These are phyloP conservation scores for Chimonanthus praecox DNA, from an alignment of 164 flowering plant genomes.

Conservation along the genomic window DNA sequence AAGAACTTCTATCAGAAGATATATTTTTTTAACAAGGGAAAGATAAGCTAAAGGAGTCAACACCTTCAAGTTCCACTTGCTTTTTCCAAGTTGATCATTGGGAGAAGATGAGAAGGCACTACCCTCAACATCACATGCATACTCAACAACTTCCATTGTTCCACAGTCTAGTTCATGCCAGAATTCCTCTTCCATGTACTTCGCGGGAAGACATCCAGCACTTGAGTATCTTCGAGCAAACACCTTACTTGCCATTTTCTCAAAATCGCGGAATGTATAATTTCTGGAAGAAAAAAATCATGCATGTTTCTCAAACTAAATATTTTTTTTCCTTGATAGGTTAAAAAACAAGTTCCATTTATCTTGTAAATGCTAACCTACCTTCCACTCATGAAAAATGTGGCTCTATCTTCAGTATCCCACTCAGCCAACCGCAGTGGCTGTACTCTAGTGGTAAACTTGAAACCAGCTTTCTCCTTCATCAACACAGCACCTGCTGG, in stretches of 20 bases:
- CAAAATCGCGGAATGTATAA: conserved; percentile 85
- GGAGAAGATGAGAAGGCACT: conserved; percentile 97
- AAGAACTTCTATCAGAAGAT: conserved; percentile 3
- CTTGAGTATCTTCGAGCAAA: conserved; percentile 89
- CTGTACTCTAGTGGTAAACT: conserved; percentile 91
- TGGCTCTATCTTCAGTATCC: conserved; percentile 75
- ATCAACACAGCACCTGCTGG: conserved; percentile 93
- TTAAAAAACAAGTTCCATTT: too few relatives aligned
- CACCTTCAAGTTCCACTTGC: conserved; percentile 99
- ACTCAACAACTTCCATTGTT: conserved; percentile 84
- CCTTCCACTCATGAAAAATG: conserved; percentile 98
- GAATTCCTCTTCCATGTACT: conserved; percentile 90
- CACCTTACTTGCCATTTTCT: conserved; percentile 96
- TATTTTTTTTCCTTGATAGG: conserved; percentile 21
- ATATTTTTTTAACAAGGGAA: neutral
- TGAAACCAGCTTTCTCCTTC: conserved; percentile 85
- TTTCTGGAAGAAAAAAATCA: conserved; percentile 54
- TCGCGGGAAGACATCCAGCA: conserved; percentile 78
- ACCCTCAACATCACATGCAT: conserved; percentile 99
- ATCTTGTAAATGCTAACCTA: conserved; percentile 16
- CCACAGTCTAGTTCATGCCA: conserved; percentile 94
- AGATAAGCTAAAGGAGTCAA: conserved; percentile 8
- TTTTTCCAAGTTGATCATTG: conserved; percentile 74
- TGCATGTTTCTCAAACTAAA: neutral
- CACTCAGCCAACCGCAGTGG: conserved; percentile 95